These are phyloP conservation scores for Cicer chorassanicum DNA, from an alignment of 306 rosid species.

Conservation along the genomic window DNA sequence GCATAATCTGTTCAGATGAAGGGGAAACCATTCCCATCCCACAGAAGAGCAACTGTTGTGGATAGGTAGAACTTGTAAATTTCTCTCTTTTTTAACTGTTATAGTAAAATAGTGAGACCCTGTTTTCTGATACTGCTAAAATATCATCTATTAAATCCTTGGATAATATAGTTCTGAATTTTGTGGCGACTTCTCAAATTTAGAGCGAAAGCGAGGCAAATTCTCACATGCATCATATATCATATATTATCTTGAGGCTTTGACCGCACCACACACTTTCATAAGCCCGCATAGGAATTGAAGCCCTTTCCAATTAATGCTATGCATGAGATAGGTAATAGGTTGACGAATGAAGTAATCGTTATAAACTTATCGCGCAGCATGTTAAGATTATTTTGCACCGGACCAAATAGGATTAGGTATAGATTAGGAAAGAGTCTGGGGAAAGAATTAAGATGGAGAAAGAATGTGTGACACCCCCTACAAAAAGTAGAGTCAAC, in stretches of 20 bases:
- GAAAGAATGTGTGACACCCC: too few relatives aligned
- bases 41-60: slow-evolving; percentile 88
- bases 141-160: slow-evolving; percentile 44
- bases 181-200: neutral
- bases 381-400: neutral
- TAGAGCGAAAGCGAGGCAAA: slow-evolving; percentile 11
- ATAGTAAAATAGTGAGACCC: slow-evolving; percentile 42
- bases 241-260: neutral
- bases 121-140: slow-evolving; percentile 46
- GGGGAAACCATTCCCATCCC: slow-evolving; percentile 74
- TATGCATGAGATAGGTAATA: slow-evolving; percentile 5
- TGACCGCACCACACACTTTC: neutral
- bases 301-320: slow-evolving; percentile 5
- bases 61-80: slow-evolving; percentile 52
- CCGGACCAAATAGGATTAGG: neutral
- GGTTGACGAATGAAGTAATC: neutral
- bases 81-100: slow-evolving; percentile 39
- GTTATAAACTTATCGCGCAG: slow-evolving; percentile 6
- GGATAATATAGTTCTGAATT: slow-evolving; percentile 37
- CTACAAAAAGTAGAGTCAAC: too few relatives aligned
- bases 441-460: neutral
- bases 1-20: slow-evolving; percentile 72
- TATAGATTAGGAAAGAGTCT: neutral
- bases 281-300: neutral
- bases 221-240: neutral